Evolutionary conservation across 805 yeast species (phyloP).

Genomic region (Jamesozyma gamospora): DNA sequence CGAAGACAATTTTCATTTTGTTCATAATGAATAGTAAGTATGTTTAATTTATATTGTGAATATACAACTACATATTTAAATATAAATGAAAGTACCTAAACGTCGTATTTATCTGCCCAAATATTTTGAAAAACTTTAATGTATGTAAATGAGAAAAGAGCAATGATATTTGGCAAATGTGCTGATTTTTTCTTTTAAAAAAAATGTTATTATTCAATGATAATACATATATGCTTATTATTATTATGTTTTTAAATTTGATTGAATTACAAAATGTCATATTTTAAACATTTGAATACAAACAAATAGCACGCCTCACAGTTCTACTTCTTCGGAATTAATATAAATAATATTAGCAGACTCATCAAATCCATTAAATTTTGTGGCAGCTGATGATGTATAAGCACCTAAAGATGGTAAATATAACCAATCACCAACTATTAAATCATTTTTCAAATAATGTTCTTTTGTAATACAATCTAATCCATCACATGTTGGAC

Average conservation of each 20-base stretch:
- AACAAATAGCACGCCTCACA: not conserved
- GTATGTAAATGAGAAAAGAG: not conserved
- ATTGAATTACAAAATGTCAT: too few relatives aligned
- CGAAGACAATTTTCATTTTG: too few relatives aligned
- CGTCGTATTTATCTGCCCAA: conserved; percentile 6
- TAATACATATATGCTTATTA: too few relatives aligned
- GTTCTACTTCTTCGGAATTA: conserved; percentile 24
- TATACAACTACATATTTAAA: too few relatives aligned
- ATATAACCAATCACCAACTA: conserved; percentile 87
- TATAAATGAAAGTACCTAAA: too few relatives aligned
- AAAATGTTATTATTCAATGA: too few relatives aligned
- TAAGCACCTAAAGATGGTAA: conserved; percentile 84
- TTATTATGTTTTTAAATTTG: too few relatives aligned
- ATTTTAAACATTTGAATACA: not conserved
- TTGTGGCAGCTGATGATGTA: conserved; percentile 84
- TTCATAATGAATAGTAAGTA: too few relatives aligned
- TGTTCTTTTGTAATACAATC: conserved; percentile 62
- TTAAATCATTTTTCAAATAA: conserved; percentile 47
- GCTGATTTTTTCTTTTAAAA: too few relatives aligned
- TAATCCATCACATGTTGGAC: conserved; percentile 96
- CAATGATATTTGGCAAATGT: not conserved
- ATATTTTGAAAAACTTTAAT: not conserved
- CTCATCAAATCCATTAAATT: conserved; percentile 79
- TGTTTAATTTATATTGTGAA: too few relatives aligned
- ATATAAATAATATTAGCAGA: conserved; percentile 55